Percentiles rank a stretch among this genome's conserved stretches.
Conservation (phyloP, 176 grass and related monocot species). For the Tillandsia leiboldiana region DNA sequence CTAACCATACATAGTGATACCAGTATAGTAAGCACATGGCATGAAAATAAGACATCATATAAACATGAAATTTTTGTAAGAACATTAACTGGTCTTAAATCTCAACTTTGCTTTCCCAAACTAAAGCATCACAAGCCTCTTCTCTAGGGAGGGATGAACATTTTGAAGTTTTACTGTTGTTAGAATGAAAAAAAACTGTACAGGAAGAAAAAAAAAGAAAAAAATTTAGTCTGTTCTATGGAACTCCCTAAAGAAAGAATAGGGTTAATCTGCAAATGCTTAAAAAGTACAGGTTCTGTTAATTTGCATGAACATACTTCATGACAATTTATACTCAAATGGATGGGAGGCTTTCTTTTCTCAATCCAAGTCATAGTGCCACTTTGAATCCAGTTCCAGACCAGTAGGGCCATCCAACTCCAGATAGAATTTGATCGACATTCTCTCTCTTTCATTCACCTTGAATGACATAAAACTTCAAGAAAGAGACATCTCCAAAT, state of each 20-base stretch:
- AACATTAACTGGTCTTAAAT: background rate
- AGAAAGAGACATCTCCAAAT: background rate
- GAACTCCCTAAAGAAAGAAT: conserved; percentile 58
- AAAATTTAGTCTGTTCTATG: conserved; percentile 51
- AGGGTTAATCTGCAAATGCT: conserved; percentile 38
- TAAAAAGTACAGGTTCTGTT: conserved; percentile 29
- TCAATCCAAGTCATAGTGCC: conserved; percentile 38
- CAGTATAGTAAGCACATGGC: background rate
- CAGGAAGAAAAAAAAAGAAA: conserved; percentile 31
- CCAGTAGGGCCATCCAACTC: conserved; percentile 27
- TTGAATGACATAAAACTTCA: background rate
- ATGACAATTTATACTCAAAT: conserved; percentile 26
- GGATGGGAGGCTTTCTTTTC: conserved; percentile 36
- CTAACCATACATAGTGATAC: background rate
- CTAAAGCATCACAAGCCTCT: background rate
- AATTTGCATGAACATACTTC: conserved; percentile 28
- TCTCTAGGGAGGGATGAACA: conserved; percentile 7
- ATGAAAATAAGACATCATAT: background rate
- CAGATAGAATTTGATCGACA: background rate
- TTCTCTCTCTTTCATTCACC: background rate
- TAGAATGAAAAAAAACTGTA: conserved; percentile 60
- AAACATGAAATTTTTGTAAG: background rate
- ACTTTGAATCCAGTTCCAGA: conserved; percentile 36
- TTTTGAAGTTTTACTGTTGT: conserved; percentile 38
- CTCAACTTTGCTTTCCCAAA: background rate